Evolutionary conservation across 192 early-diverging fungal species (phyloP).

Genomic region (Chytriomyces confervae): DNA sequence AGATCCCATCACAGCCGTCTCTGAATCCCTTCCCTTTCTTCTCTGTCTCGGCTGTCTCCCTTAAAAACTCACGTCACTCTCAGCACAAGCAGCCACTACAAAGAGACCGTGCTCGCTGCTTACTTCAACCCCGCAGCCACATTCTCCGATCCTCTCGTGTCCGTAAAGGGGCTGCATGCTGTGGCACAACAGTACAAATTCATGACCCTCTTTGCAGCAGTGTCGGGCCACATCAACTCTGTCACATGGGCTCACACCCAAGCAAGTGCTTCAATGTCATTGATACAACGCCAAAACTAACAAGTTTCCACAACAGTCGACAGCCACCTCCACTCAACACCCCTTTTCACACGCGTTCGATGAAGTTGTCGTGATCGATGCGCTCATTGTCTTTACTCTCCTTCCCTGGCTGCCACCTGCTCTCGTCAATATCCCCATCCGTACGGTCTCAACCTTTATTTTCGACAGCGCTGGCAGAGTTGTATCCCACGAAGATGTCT

Average conservation of each 20-base stretch:
- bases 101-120: constrained; percentile 1
- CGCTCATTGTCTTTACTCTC: constrained; percentile 18
- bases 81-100: not conserved
- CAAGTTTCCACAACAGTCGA: too few species aligned
- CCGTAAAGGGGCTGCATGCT: constrained; percentile 7
- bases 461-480: constrained; percentile 18
- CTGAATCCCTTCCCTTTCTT: too few species aligned
- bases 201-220: not conserved
- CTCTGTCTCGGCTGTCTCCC: too few species aligned
- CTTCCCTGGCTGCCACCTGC: constrained; percentile 13
- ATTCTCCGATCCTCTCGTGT: constrained; percentile 22
- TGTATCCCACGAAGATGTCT: constrained; percentile 25
- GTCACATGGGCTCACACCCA: constrained; percentile 15
- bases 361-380: constrained; percentile 29
- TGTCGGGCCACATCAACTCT: not conserved
- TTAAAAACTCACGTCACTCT: not conserved
- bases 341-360: not conserved
- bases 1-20: too few species aligned
- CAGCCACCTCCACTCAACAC: not conserved
- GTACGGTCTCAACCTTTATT: not conserved
- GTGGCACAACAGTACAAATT: constrained; percentile 23
- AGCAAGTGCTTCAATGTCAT: not conserved
- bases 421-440: not conserved
- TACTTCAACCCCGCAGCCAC: constrained; percentile 8
- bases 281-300: too few species aligned